Evolutionary conservation across 2,329 filamentous ascomycete genomes (phyloP).

Genomic region (Calonectria crousiana): DNA sequence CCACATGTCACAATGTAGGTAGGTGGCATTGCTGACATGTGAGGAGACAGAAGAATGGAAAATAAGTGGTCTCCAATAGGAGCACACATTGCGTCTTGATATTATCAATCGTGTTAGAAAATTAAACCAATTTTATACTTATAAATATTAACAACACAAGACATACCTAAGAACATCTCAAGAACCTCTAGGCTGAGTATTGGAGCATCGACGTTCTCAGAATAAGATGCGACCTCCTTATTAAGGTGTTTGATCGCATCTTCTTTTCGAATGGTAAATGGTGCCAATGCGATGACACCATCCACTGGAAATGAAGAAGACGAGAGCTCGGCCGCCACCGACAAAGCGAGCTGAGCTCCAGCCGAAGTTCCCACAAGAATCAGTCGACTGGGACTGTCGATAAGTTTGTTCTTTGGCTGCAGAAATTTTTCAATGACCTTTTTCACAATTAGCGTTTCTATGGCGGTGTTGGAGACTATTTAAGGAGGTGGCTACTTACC

Average conservation of each 20-base stretch:
- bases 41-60: neutral
- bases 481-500: neutral
- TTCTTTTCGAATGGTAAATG: neutral
- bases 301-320: neutral
- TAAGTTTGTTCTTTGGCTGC: neutral
- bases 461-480: neutral
- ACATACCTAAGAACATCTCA: neutral
- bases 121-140: neutral
- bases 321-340: neutral
- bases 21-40: neutral
- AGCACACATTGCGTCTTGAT: neutral
- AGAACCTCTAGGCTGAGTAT: neutral
- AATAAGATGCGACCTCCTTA: neutral
- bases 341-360: neutral
- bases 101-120: neutral
- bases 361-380: neutral
- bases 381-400: neutral
- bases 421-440: neutral
- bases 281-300: neutral
- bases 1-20: neutral
- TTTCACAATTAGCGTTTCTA: neutral
- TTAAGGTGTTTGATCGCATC: neutral
- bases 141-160: neutral
- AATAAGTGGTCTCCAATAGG: neutral
- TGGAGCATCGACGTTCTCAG: neutral